Percentiles rank a stretch among this genome's conserved stretches.
Conservation (phyloP, 106 monocot species). For the Amphibolis antarctica region DNA sequence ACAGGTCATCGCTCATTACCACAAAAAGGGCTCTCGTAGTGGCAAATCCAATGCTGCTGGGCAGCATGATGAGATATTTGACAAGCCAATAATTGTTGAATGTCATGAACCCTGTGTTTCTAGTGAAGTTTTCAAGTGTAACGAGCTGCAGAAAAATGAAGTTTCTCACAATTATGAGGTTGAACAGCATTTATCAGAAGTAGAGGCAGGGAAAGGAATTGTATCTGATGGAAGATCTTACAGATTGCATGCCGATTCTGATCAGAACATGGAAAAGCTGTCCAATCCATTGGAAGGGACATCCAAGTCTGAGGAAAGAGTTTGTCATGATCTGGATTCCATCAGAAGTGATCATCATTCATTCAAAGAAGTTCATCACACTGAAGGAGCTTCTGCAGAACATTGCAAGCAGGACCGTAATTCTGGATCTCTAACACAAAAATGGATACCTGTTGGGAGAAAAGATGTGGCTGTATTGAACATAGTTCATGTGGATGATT, state of each 20-base stretch:
- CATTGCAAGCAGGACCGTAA: constrained; percentile 1
- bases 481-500: constrained; percentile 2
- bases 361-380: background rate
- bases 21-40: constrained; percentile 12
- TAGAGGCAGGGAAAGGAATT: background rate
- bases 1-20: constrained; percentile 12
- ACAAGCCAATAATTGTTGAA: background rate
- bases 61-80: background rate
- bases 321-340: background rate
- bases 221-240: background rate
- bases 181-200: constrained; percentile 4
- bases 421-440: constrained; percentile 16
- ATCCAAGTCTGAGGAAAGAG: background rate
- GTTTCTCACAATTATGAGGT: background rate
- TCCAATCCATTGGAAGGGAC: background rate
- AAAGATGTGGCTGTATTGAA: constrained; percentile 6
- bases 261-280: background rate
- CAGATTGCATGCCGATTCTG: background rate
- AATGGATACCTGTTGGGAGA: constrained; percentile 39
- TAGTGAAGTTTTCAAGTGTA: background rate
- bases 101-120: background rate
- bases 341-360: background rate
- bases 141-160: constrained; percentile 3
- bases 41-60: constrained; percentile 7
- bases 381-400: constrained; percentile 15